Base-by-base conservation (phyloP, 2,329 filamentous ascomycete species). In the Beauveria pseudobassiana region DNA sequence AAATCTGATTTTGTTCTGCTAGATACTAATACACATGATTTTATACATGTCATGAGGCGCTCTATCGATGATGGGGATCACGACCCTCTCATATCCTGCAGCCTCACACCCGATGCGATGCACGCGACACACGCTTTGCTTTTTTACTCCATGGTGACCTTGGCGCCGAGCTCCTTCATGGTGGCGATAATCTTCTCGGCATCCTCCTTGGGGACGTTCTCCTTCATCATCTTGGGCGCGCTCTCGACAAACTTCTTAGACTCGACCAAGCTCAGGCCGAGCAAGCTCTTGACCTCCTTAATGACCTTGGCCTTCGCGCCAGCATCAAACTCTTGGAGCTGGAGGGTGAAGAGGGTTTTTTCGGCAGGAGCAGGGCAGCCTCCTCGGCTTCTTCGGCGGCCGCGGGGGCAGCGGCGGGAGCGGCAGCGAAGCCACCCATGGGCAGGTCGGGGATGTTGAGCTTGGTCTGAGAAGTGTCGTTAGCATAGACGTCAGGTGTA, bases 201-300 rank as follows among this genome's bases (percentile, higher is more conserved):
- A 76, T 99, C 96, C 73, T 99, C 95, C 86, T 99, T 99, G 66
- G 93, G 90, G 68, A 99, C 92, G 57, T 90, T 93, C 80, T 99
- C 95, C 87, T 98, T 98, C 91, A 99, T 90, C 77, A 91, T 81
- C 88, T 99, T 99, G 66, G 95, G 95, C 69, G 90, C 93, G 73
- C 90, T 91, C 84, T 99, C 95, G 67, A 99, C 95, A 72, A 99
- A 99, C 83, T 99, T 99, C 89, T 99, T 99, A 80, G 91, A 96
- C 78, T 99, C 95, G 69, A 99, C 96, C 80, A 99, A 84, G 75
- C 90, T 96, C 73, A 99, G 79, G 49, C 95, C 95, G 64, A 99
- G 82, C 86, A 99, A 83, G 72, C 86, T 87, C 87, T 99, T 99
- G 81, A 99, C 85, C 82, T 99, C 95, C 86, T 99, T 99, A 84